These are phyloP conservation scores for Calocybe gangraenosa DNA, from an alignment of 768 basidiomycete genomes.

Conservation along the genomic window DNA sequence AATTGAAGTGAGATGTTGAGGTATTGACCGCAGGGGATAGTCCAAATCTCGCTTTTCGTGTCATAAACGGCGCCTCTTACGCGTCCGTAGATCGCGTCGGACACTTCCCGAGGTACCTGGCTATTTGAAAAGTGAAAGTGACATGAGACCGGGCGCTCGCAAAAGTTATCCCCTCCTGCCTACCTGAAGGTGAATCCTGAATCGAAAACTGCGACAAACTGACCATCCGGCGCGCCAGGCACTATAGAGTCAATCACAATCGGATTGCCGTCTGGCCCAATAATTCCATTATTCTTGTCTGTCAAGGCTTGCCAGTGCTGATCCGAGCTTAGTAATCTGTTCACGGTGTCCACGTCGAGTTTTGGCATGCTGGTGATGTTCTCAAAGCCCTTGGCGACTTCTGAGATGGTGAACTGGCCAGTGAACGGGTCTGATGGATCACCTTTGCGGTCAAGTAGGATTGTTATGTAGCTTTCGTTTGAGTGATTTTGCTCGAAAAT, in stretches of 20 bases:
- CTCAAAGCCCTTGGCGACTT: constrained; percentile 58
- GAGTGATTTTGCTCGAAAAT: constrained; percentile 60
- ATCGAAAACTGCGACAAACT: constrained; percentile 71
- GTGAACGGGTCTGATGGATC: constrained; percentile 48
- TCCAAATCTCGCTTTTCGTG: constrained; percentile 53
- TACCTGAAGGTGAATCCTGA: constrained; percentile 58
- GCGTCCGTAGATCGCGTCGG: constrained; percentile 78
- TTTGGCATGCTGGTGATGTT: constrained; percentile 60
- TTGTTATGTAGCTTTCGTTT: constrained; percentile 60
- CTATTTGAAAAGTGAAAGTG: constrained; percentile 31
- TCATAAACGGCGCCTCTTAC: constrained; percentile 72
- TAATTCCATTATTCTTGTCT: constrained; percentile 60
- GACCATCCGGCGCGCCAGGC: constrained; percentile 57
- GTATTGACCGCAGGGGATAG: constrained; percentile 68
- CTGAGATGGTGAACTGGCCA: constrained; percentile 68
- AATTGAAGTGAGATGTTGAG: constrained; percentile 71
- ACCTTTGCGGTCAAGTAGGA: constrained; percentile 58
- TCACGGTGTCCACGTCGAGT: constrained; percentile 62
- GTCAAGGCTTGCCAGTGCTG: constrained; percentile 82
- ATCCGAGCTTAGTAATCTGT: constrained; percentile 47
- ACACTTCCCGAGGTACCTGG: constrained; percentile 69
- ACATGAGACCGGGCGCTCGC: not conserved
- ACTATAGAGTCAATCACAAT: constrained; percentile 64
- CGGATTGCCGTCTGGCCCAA: constrained; percentile 70
- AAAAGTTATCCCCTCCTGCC: constrained; percentile 3